Evolutionary conservation across 225 moss, liverwort and hornwort species (phyloP).

Genomic region (Climacium dendroides): DNA sequence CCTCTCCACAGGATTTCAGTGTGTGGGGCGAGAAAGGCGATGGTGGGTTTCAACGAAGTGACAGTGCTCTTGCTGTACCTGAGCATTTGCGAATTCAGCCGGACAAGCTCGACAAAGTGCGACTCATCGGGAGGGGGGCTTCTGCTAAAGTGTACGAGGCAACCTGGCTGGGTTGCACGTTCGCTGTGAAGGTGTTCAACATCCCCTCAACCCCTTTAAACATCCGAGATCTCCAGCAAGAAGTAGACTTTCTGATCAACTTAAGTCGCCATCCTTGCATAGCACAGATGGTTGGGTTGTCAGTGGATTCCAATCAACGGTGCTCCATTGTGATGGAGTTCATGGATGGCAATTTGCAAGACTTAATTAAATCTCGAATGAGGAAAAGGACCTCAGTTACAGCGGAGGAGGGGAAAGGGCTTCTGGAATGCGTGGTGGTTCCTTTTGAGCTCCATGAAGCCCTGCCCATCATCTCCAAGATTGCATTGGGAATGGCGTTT

Average conservation of each 20-base stretch:
- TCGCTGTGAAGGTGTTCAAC: background rate
- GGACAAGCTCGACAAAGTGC: background rate
- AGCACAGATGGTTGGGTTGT: slow-evolving; percentile 1
- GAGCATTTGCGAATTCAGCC: background rate
- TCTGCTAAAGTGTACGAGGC: background rate
- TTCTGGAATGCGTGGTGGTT: background rate
- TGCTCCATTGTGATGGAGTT: slow-evolving; percentile 4
- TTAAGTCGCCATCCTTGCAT: slow-evolving; percentile 1
- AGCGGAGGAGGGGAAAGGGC: no score
- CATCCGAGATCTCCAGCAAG: background rate
- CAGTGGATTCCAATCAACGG: background rate
- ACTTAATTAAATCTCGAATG: background rate
- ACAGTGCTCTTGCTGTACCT: background rate
- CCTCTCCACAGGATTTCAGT: background rate
- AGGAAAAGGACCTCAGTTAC: background rate
- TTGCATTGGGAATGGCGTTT: background rate
- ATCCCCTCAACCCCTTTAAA: no score
- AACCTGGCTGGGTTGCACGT: background rate
- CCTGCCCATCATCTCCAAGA: background rate
- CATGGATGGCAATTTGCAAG: background rate
- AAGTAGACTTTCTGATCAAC: background rate
- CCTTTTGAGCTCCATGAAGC: background rate
- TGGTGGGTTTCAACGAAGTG: background rate
- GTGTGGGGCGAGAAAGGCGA: background rate
- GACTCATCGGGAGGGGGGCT: background rate